Percentiles rank a stretch among this genome's conserved stretches.
These are phyloP conservation scores for Pichia exigua DNA, from an alignment of 805 yeast species.

Conservation along the genomic window DNA sequence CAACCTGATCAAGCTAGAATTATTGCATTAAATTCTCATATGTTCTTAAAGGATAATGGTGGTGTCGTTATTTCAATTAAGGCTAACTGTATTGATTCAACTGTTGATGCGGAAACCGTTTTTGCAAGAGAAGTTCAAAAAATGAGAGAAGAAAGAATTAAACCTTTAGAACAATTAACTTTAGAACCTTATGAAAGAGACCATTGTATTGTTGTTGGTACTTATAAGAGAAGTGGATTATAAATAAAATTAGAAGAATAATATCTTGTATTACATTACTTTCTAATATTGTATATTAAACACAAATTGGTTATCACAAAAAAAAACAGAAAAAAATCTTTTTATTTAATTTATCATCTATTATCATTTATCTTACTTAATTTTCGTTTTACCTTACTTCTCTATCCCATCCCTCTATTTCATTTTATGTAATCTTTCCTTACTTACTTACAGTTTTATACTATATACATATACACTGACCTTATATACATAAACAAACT, in stretches of 20 bases:
- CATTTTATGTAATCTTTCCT: neutral
- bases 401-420: neutral
- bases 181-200: conserved; percentile 99
- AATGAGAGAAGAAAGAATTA: conserved; percentile 96
- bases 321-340: neutral
- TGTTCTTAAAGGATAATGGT: conserved; percentile 97
- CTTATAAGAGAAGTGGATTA: conserved; percentile 85
- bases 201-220: conserved; percentile 97
- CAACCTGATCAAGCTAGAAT: conserved; percentile 99
- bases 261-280: neutral
- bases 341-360: neutral
- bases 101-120: conserved; percentile 98
- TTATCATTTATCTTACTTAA: neutral
- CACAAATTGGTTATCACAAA: neutral
- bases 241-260: conserved; percentile 20
- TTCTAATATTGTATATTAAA: neutral
- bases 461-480: neutral
- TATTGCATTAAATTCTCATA: conserved; percentile 94
- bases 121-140: conserved; percentile 99
- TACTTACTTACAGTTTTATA: neutral
- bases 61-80: conserved; percentile 97
- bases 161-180: conserved; percentile 97
- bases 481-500: neutral
- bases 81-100: conserved; percentile 99
- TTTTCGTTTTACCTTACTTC: neutral